Evolutionary conservation across 306 rosid genomes (phyloP).

Genomic region (Phaseolus lunatus): DNA sequence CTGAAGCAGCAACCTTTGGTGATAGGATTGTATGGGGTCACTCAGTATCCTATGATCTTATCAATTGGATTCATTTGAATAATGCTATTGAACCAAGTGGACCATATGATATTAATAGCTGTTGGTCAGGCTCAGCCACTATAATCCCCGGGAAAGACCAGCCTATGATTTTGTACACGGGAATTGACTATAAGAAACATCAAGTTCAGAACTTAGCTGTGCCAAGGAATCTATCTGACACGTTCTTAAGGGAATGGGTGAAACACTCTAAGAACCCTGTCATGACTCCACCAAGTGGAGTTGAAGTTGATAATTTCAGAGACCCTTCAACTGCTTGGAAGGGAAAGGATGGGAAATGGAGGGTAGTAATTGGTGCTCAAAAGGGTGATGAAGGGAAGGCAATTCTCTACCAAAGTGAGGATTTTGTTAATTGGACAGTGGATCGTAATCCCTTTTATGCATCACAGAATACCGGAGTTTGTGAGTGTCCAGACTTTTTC

Average conservation of each 20-base stretch:
- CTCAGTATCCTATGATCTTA: conserved; percentile 65
- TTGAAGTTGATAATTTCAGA: conserved; percentile 55
- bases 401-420: conserved; percentile 54
- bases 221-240: conserved; percentile 59
- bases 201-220: conserved; percentile 66
- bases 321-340: conserved; percentile 78
- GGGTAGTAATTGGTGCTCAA: conserved; percentile 59
- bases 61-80: conserved; percentile 62
- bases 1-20: conserved; percentile 59
- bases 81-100: conserved; percentile 57
- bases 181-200: conserved; percentile 45
- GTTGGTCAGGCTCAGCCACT: conserved; percentile 73
- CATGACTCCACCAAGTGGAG: conserved; percentile 50
- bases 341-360: conserved; percentile 60
- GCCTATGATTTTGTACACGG: conserved; percentile 63
- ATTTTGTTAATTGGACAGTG: conserved; percentile 57
- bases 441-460: conserved; percentile 48
- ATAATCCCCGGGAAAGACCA: conserved; percentile 46
- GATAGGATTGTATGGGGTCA: conserved; percentile 66
- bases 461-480: conserved; percentile 52
- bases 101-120: conserved; percentile 60
- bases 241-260: conserved; percentile 61
- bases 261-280: conserved; percentile 64
- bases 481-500: conserved; percentile 70
- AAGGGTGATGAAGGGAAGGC: conserved; percentile 54